phyloP scores from a whole-genome alignment of 2,329 filamentous ascomycete species.

The Penicillium crustosum region DNA sequence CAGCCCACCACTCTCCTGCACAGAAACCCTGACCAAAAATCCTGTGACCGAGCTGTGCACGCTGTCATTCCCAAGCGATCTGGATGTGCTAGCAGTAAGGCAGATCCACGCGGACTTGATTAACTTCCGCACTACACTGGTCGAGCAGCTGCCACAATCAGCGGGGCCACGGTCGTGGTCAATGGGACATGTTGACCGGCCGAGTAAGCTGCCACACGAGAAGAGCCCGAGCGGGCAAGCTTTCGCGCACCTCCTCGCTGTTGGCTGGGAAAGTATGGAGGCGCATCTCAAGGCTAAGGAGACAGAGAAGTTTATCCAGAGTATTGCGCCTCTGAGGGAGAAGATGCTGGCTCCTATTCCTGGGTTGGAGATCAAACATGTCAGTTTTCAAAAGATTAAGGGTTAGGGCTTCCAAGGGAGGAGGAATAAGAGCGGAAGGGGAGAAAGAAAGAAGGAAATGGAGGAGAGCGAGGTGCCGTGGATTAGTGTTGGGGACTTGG shows the following conservation, averaged over 20 bases:
- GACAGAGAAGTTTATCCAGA: conserved; percentile 46
- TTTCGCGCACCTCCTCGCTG: conserved; percentile 43
- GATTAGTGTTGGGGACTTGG: neutral
- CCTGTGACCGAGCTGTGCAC: conserved; percentile 53
- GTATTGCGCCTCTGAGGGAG: conserved; percentile 45
- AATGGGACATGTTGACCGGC: conserved; percentile 40
- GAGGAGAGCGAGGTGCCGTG: neutral
- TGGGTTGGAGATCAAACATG: conserved; percentile 49
- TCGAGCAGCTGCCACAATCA: conserved; percentile 33
- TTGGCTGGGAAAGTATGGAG: conserved; percentile 55
- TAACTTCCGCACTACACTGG: conserved; percentile 39
- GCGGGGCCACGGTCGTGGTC: conserved; percentile 33
- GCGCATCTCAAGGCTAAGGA: conserved; percentile 50
- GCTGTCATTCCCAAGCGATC: conserved; percentile 44
- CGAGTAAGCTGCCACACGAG: conserved; percentile 31
- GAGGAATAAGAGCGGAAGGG: neutral
- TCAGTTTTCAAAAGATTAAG: conserved; percentile 39
- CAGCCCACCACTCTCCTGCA: conserved; percentile 27
- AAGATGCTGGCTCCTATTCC: conserved; percentile 39
- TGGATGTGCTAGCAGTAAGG: conserved; percentile 29
- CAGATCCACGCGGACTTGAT: conserved; percentile 35
- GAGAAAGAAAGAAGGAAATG: neutral
- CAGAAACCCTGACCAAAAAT: conserved; percentile 33
- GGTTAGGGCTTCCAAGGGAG: neutral
- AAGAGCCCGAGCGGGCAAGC: conserved; percentile 45